Conservation (phyloP, 768 basidiomycete species). For the Epithele typhae region DNA sequence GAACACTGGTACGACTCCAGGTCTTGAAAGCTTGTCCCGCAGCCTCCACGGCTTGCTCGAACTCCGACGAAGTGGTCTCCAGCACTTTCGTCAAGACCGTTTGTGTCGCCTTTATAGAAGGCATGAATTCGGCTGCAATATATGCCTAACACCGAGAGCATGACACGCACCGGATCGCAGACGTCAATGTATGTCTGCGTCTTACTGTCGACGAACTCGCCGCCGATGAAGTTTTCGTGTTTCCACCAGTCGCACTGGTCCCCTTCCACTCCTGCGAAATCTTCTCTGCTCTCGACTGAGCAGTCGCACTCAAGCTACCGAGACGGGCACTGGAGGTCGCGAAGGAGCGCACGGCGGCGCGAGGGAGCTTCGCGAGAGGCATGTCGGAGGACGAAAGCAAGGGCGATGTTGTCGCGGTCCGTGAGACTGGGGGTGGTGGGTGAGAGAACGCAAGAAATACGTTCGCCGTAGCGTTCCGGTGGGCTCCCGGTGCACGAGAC, state of each 20-base stretch:
- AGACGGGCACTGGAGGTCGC: conserved; percentile 29
- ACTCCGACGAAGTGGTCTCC: conserved; percentile 79
- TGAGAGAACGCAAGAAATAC: too few species aligned
- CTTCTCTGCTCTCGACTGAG: conserved; percentile 59
- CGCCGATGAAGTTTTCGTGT: conserved; percentile 90
- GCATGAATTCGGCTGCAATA: too few species aligned
- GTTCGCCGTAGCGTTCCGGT: too few species aligned
- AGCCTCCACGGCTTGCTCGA: conserved; percentile 76
- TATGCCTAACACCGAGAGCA: too few species aligned
- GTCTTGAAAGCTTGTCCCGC: conserved; percentile 83
- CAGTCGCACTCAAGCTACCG: conserved; percentile 47
- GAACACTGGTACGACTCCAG: conserved; percentile 83
- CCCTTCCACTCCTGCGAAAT: conserved; percentile 81
- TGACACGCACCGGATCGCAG: conserved; percentile 71
- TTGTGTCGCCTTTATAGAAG: conserved; percentile 70
- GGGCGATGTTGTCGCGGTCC: too few species aligned
- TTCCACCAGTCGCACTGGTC: conserved; percentile 79
- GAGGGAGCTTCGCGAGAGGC: conserved; percentile 14
- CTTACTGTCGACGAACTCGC: conserved; percentile 83
- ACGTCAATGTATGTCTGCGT: conserved; percentile 80
- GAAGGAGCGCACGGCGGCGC: conserved; percentile 18
- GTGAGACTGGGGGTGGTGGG: background rate
- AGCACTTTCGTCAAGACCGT: conserved; percentile 85
- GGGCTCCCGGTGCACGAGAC: too few species aligned
- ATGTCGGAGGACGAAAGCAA: too few species aligned